These are phyloP conservation scores for Trametes sanguinea DNA, from an alignment of 768 basidiomycete species.

Conservation along the genomic window DNA sequence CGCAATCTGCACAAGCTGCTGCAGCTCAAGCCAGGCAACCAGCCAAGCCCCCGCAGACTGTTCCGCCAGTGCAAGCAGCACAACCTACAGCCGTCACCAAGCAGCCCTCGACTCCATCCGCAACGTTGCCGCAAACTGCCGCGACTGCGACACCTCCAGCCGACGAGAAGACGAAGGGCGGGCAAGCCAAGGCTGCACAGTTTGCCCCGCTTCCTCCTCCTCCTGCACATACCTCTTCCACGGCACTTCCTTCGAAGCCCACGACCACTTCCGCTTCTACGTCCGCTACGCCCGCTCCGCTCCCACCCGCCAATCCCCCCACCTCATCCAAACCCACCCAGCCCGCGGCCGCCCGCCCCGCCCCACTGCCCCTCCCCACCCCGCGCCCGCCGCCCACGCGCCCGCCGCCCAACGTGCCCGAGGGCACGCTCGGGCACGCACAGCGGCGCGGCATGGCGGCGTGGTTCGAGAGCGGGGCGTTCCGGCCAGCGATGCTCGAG, in stretches of 20 bases:
- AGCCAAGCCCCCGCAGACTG: neutral
- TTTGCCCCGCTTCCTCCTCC: no score
- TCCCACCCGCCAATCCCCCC: neutral
- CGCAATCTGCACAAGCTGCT: neutral
- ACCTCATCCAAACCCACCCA: neutral
- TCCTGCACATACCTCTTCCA: no score
- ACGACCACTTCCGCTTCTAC: neutral
- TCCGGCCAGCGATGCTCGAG: slow-evolving; percentile 8
- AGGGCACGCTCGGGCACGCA: slow-evolving; percentile 19
- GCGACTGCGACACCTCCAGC: neutral
- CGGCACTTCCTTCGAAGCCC: no score
- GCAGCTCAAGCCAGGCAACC: neutral
- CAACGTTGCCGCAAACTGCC: neutral
- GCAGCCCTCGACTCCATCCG: neutral
- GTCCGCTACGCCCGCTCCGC: neutral
- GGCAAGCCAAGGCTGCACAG: no score
- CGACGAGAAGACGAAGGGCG: neutral
- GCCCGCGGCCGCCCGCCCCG: neutral
- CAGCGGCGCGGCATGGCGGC: slow-evolving; percentile 12
- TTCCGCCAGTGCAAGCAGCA: neutral
- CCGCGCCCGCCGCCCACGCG: neutral
- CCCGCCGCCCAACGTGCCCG: slow-evolving; percentile 13
- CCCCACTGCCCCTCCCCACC: neutral
- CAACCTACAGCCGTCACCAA: neutral
- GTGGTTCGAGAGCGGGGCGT: slow-evolving; percentile 18